These are phyloP conservation scores for Penicillium sp. DNA, from an alignment of 2,329 filamentous ascomycete species.

Conservation along the genomic window DNA sequence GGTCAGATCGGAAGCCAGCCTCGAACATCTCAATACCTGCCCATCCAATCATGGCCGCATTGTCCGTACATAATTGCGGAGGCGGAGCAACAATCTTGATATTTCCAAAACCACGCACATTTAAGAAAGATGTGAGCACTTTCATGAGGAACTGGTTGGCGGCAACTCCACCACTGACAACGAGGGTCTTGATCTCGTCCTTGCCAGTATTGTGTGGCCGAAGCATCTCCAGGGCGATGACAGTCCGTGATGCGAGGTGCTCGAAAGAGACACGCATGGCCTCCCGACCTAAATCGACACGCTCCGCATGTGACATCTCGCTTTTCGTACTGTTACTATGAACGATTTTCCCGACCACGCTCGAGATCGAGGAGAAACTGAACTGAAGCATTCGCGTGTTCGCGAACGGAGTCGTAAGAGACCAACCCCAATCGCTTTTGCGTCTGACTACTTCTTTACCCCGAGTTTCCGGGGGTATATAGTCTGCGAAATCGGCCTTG, in stretches of 20 bases:
- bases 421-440: constrained; percentile 62
- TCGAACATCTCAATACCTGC: constrained; percentile 88
- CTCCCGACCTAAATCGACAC: constrained; percentile 67
- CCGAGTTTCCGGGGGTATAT: constrained; percentile 58
- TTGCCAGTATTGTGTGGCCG: constrained; percentile 16
- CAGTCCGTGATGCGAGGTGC: constrained; percentile 73
- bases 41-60: constrained; percentile 98
- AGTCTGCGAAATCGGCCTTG: constrained; percentile 44
- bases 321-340: constrained; percentile 29
- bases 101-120: constrained; percentile 63
- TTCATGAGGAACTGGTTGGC: constrained; percentile 76
- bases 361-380: constrained; percentile 72
- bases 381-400: constrained; percentile 61
- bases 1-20: constrained; percentile 65
- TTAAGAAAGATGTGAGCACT: constrained; percentile 61
- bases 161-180: constrained; percentile 88
- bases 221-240: constrained; percentile 62
- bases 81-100: constrained; percentile 73
- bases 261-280: constrained; percentile 82
- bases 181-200: constrained; percentile 58
- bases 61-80: constrained; percentile 78
- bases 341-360: constrained; percentile 61
- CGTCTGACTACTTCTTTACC: constrained; percentile 57
- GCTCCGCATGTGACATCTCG: constrained; percentile 57
- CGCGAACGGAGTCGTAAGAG: constrained; percentile 65